These are phyloP conservation scores for Saccharomycopsis sp. DNA, from an alignment of 805 yeast species.

Conservation along the genomic window DNA sequence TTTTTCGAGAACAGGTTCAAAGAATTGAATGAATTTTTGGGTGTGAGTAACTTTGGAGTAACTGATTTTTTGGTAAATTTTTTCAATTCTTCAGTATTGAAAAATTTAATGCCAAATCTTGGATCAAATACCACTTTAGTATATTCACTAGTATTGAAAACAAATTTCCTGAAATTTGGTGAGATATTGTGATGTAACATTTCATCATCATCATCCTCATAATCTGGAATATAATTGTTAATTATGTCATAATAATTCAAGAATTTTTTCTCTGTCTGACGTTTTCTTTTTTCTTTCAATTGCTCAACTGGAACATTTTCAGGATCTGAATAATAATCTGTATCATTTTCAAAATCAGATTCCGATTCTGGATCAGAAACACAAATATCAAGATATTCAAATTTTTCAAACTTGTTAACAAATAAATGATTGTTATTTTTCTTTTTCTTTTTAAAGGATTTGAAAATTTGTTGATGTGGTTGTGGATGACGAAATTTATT, in stretches of 20 bases:
- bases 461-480: too few relatives aligned
- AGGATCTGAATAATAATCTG: conserved; percentile 13
- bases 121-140: conserved; percentile 14
- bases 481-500: neutral
- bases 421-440: neutral
- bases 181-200: neutral
- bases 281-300: conserved; percentile 3
- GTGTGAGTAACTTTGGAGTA: too few relatives aligned
- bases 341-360: conserved; percentile 3
- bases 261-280: conserved; percentile 1
- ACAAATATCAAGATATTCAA: conserved; percentile 11
- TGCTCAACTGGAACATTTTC: conserved; percentile 10
- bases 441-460: neutral
- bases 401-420: conserved; percentile 11
- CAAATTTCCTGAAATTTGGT: conserved; percentile 6
- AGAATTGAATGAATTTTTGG: too few relatives aligned
- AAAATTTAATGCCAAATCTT: conserved; percentile 13
- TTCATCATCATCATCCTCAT: conserved; percentile 1
- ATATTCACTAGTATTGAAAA: conserved; percentile 4
- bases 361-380: conserved; percentile 14
- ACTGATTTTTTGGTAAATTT: too few relatives aligned
- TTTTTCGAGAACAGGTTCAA: too few relatives aligned
- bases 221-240: conserved; percentile 2
- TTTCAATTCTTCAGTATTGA: conserved; percentile 6
- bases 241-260: conserved; percentile 1